Evolutionary conservation across 176 grass and related monocot genomes (phyloP).

Genomic region (Hsuehochloa calcarea): DNA sequence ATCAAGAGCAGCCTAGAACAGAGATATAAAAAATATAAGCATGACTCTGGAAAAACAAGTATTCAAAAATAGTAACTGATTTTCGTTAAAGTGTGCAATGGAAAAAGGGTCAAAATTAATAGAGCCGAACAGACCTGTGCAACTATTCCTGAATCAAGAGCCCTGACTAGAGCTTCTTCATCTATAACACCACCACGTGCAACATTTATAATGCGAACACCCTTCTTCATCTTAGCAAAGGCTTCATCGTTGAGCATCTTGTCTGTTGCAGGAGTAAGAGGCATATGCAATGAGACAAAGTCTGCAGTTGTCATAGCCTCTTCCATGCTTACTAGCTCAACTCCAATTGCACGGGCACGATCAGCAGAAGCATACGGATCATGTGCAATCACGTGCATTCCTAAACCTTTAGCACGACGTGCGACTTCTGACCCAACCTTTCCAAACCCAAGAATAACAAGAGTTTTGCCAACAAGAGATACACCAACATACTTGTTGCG

Average conservation of each 20-base stretch:
- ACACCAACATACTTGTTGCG: conserved; percentile 88
- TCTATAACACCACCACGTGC: conserved; percentile 89
- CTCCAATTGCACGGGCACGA: conserved; percentile 69
- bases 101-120: not conserved
- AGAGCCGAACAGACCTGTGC: conserved; percentile 56
- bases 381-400: conserved; percentile 80
- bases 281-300: conserved; percentile 88
- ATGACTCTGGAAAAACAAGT: not conserved
- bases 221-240: conserved; percentile 87
- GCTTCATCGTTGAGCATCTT: conserved; percentile 88
- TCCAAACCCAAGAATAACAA: conserved; percentile 76
- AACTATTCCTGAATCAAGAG: conserved; percentile 79
- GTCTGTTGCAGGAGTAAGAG: conserved; percentile 69
- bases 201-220: conserved; percentile 82
- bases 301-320: conserved; percentile 64
- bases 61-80: not conserved
- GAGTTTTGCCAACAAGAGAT: conserved; percentile 78
- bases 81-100: not conserved
- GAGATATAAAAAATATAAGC: not conserved
- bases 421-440: conserved; percentile 87
- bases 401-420: conserved; percentile 74
- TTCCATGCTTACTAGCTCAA: conserved; percentile 78
- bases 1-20: conserved; percentile 77
- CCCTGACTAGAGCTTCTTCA: conserved; percentile 80
- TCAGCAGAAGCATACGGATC: conserved; percentile 90